phyloP scores from a whole-genome alignment of 352 stramenopile species.

The Phytophthora multivora region DNA sequence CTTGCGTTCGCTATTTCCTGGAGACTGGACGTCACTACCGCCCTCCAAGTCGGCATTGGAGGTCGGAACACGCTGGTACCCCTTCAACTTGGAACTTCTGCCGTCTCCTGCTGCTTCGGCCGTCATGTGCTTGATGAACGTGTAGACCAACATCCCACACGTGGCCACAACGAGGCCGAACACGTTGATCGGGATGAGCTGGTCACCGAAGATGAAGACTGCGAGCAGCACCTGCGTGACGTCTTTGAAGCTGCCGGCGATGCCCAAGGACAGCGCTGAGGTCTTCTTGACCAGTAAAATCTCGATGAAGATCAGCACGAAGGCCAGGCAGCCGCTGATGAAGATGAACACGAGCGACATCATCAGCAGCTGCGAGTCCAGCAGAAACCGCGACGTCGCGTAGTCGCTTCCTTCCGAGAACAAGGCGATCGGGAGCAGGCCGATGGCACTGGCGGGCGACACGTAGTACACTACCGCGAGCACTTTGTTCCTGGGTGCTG shows the following conservation, averaged over 20 bases:
- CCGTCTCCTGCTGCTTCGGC: constrained; percentile 25
- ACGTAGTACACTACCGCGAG: constrained; percentile 87
- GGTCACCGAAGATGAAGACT: constrained; percentile 77
- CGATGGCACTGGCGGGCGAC: constrained; percentile 69
- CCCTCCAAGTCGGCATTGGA: constrained; percentile 27
- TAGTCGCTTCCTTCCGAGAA: constrained; percentile 56
- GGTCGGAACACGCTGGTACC: constrained; percentile 47
- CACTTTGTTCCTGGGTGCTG: constrained; percentile 51
- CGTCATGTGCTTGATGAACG: constrained; percentile 67
- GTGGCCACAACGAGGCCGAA: constrained; percentile 72
- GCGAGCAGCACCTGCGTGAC: constrained; percentile 80
- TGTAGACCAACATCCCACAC: constrained; percentile 78
- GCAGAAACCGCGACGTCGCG: constrained; percentile 61
- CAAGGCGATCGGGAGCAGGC: constrained; percentile 72
- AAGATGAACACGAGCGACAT: constrained; percentile 70
- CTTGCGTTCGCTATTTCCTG: constrained; percentile 14
- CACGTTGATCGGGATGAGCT: constrained; percentile 66
- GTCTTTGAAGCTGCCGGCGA: constrained; percentile 83
- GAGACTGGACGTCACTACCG: constrained; percentile 17
- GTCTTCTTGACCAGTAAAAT: constrained; percentile 84
- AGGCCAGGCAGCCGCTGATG: constrained; percentile 68
- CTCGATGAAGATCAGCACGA: constrained; percentile 84
- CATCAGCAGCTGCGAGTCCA: constrained; percentile 49
- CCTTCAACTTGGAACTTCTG: constrained; percentile 16
- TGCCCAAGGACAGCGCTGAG: constrained; percentile 78